Conservation (phyloP, 305 asterid genomes). For the Caryopteris hybrid region DNA sequence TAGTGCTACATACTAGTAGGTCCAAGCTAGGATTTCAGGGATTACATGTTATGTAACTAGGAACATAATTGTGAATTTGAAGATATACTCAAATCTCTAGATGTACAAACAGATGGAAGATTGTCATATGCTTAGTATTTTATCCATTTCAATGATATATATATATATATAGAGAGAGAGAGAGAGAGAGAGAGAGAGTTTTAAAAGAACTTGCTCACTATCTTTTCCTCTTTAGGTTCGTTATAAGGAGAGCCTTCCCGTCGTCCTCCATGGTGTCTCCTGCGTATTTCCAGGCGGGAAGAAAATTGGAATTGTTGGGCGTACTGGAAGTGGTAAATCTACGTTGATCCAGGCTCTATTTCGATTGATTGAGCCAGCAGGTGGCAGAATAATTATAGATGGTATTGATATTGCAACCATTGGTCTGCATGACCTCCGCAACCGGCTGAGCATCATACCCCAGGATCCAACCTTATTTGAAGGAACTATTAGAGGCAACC, state of each 20-base stretch:
- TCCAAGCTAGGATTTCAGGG: background rate
- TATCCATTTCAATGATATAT: too few relatives aligned
- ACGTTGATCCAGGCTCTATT: conserved; percentile 95
- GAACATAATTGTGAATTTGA: background rate
- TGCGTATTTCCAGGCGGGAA: conserved; percentile 93
- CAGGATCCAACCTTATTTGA: conserved; percentile 97
- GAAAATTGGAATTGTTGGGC: conserved; percentile 97
- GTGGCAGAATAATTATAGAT: conserved; percentile 86
- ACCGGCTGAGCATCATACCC: conserved; percentile 89
- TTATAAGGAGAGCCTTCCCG: conserved; percentile 93
- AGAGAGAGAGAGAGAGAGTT: too few relatives aligned
- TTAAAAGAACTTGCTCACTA: background rate
- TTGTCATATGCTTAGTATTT: too few relatives aligned
- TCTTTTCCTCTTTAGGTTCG: conserved; percentile 49
- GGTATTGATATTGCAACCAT: conserved; percentile 71
- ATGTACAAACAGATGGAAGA: background rate
- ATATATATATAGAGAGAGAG: too few relatives aligned
- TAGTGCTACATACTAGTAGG: background rate
- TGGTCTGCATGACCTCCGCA: conserved; percentile 96
- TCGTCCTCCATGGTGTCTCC: conserved; percentile 88
- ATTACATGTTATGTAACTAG: background rate
- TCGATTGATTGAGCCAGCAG: conserved; percentile 87
- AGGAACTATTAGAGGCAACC: conserved; percentile 96
- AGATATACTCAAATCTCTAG: background rate
- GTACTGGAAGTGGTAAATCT: conserved; percentile 99